These are phyloP conservation scores for Psidium friedrichsthalianum DNA, from an alignment of 345 rosid species.

Conservation along the genomic window DNA sequence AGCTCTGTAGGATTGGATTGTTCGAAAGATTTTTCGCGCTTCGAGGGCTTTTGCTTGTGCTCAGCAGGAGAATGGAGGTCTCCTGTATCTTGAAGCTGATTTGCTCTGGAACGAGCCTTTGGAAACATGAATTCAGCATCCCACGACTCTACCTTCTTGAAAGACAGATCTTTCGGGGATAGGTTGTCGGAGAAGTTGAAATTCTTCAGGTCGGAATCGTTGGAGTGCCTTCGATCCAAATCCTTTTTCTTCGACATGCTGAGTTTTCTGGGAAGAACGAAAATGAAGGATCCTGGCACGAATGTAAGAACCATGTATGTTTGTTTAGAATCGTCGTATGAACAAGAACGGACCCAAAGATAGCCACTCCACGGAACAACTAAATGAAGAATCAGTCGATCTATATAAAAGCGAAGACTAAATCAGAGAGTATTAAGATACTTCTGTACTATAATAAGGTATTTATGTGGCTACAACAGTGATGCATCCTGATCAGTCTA, in stretches of 20 bases:
- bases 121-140: not conserved
- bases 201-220: not conserved
- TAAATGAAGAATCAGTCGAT: not conserved
- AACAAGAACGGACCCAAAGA: not conserved
- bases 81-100: not conserved
- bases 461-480: no score
- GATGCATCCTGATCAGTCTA: no score
- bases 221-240: not conserved
- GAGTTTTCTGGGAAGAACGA: not conserved
- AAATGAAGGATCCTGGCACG: not conserved
- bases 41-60: not conserved
- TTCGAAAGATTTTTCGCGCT: not conserved
- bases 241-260: constrained; percentile 2
- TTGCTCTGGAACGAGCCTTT: not conserved
- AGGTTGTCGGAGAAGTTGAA: not conserved
- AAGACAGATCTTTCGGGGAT: constrained; percentile 1
- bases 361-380: not conserved
- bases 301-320: not conserved
- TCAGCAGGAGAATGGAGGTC: not conserved
- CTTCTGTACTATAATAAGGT: not conserved
- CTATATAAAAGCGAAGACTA: not conserved
- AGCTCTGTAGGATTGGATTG: not conserved
- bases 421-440: not conserved
- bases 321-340: not conserved
- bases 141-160: constrained; percentile 6